phyloP scores from a whole-genome alignment of 2,329 filamentous ascomycete genomes.

The Penicillium fuscoglaucum region DNA sequence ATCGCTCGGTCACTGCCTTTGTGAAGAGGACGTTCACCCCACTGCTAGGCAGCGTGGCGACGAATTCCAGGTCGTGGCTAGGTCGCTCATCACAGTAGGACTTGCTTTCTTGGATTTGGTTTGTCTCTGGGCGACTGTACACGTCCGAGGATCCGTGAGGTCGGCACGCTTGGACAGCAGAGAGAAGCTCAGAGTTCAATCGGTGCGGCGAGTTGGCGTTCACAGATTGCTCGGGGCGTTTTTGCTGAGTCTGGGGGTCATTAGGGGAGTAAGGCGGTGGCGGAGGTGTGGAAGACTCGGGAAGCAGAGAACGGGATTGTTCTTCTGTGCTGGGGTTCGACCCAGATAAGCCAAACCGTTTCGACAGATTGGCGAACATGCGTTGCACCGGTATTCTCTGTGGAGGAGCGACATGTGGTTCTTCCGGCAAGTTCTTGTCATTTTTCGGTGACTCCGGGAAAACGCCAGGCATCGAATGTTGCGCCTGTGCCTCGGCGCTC shows the following conservation, averaged over 20 bases:
- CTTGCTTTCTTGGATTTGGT: conserved; percentile 74
- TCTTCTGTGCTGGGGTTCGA: conserved; percentile 26
- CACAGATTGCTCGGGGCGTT: conserved; percentile 34
- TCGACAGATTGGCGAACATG: conserved; percentile 68
- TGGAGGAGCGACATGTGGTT: conserved; percentile 25
- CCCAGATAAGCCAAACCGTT: conserved; percentile 62
- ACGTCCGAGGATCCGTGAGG: conserved; percentile 71
- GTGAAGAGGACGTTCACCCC: conserved; percentile 73
- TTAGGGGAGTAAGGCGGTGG: conserved; percentile 44
- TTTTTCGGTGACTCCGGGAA: conserved; percentile 66
- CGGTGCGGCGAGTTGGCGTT: conserved; percentile 42
- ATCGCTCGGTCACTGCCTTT: conserved; percentile 53
- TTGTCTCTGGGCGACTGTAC: conserved; percentile 71
- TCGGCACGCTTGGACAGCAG: conserved; percentile 75
- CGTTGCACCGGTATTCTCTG: conserved; percentile 45
- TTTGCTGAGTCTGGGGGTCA: conserved; percentile 30
- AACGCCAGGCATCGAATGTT: conserved; percentile 67
- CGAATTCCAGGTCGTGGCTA: conserved; percentile 69
- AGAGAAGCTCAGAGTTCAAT: conserved; percentile 58
- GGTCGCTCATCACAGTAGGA: conserved; percentile 82
- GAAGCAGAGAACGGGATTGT: conserved; percentile 24
- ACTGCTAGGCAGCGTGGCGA: conserved; percentile 65
- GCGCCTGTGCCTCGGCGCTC: conserved; percentile 35
- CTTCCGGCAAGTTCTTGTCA: conserved; percentile 31
- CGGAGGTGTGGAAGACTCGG: conserved; percentile 34